phyloP scores from a whole-genome alignment of 2,329 filamentous ascomycete genomes.

The Exophiala spinifera region DNA sequence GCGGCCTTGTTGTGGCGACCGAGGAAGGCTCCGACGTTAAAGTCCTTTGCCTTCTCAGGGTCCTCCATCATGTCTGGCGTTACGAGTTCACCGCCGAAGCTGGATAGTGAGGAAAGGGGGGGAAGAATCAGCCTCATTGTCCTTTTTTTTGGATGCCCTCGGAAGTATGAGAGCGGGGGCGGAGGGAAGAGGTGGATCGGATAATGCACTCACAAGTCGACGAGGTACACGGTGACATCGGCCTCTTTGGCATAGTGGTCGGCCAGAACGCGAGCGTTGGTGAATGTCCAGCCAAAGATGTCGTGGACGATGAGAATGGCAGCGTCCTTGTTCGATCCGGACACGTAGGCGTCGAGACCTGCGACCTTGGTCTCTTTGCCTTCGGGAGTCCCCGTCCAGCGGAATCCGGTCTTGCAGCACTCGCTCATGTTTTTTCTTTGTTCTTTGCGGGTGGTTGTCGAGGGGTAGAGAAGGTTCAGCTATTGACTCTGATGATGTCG shows the following conservation, averaged over 20 bases:
- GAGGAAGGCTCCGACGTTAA: slow-evolving; percentile 37
- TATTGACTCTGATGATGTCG: too few species aligned
- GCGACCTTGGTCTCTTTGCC: slow-evolving; percentile 37
- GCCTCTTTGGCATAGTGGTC: slow-evolving; percentile 45
- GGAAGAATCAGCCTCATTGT: too few species aligned
- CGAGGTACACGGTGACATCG: slow-evolving; percentile 44
- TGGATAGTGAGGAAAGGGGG: background rate
- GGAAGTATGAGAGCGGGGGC: too few species aligned
- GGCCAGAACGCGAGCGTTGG: slow-evolving; percentile 44
- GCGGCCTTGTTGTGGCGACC: slow-evolving; percentile 4
- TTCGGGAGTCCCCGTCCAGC: slow-evolving; percentile 41
- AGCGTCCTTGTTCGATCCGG: slow-evolving; percentile 35
- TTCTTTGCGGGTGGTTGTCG: too few species aligned
- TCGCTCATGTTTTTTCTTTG: background rate
- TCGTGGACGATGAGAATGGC: slow-evolving; percentile 47
- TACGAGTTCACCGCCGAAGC: slow-evolving; percentile 37
- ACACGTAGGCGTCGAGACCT: slow-evolving; percentile 37
- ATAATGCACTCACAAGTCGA: slow-evolving; percentile 34
- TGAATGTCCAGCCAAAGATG: slow-evolving; percentile 47
- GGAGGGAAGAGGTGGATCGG: too few species aligned
- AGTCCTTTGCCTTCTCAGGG: slow-evolving; percentile 31
- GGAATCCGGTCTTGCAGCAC: slow-evolving; percentile 33
- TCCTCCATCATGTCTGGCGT: slow-evolving; percentile 29
- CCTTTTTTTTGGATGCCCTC: background rate
- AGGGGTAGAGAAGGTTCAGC: too few species aligned